Conservation (phyloP, 2,329 filamentous ascomycete genomes). For the Fusarium neocosmosporiellum region DNA sequence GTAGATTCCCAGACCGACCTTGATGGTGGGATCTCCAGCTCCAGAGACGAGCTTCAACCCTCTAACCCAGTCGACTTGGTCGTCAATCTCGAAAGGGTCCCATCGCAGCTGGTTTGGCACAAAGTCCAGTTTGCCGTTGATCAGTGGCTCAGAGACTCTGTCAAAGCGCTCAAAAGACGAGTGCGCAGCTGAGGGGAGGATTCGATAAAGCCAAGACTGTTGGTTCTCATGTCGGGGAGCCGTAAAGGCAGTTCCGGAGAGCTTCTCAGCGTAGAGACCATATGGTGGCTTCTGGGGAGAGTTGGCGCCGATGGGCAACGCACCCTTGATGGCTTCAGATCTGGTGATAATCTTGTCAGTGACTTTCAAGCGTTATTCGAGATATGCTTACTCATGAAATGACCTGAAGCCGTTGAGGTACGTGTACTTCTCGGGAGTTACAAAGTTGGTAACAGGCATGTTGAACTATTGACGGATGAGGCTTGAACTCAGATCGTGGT, state of each 20-base stretch:
- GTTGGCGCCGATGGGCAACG: conserved; percentile 80
- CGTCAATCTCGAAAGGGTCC: conserved; percentile 81
- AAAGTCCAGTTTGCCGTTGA: conserved; percentile 46
- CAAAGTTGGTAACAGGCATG: conserved; percentile 38
- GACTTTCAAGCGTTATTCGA: accelerated
- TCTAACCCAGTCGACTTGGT: conserved; percentile 64
- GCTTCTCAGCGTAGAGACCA: conserved; percentile 84
- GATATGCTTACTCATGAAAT: conserved; percentile 74
- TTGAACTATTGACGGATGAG: not conserved
- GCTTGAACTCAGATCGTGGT: not conserved
- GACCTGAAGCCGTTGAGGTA: conserved; percentile 83
- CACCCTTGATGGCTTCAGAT: conserved; percentile 78
- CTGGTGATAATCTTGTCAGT: conserved; percentile 52
- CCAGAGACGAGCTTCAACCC: conserved; percentile 78
- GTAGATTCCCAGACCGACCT: conserved; percentile 83
- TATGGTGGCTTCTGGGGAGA: conserved; percentile 82
- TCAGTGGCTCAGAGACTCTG: not conserved
- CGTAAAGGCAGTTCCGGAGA: conserved; percentile 78
- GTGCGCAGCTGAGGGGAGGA: conserved; percentile 72
- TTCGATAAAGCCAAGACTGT: conserved; percentile 78
- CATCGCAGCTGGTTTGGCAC: conserved; percentile 83
- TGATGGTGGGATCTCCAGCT: conserved; percentile 82
- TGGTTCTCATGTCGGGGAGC: conserved; percentile 75
- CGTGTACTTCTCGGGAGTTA: conserved; percentile 66
- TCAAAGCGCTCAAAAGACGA: conserved; percentile 54